These are phyloP conservation scores for Fusarium napiforme DNA, from an alignment of 2,329 filamentous ascomycete species.

Conservation along the genomic window DNA sequence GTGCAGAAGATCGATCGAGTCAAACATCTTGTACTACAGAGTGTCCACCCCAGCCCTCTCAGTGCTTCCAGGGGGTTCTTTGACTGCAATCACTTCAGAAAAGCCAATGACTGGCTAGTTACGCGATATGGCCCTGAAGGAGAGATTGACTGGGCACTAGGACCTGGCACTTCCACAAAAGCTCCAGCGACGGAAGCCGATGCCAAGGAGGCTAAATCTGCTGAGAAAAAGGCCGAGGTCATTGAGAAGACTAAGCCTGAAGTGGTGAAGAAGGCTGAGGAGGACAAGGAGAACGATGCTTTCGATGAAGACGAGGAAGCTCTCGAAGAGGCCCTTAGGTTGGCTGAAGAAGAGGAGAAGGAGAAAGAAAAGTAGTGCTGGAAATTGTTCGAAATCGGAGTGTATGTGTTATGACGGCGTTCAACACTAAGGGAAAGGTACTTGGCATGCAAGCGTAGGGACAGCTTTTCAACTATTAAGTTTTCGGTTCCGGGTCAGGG, in stretches of 20 bases:
- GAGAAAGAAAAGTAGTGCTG: conserved; percentile 31
- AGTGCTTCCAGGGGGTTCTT: conserved; percentile 87
- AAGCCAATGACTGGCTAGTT: conserved; percentile 86
- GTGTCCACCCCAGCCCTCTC: conserved; percentile 92
- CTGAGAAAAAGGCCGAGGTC: conserved; percentile 43
- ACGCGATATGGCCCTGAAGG: conserved; percentile 81
- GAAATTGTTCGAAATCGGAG: conserved; percentile 4
- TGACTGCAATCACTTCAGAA: conserved; percentile 82
- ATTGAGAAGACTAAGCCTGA: conserved; percentile 36
- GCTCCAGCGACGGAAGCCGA: conserved; percentile 38
- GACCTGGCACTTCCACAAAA: conserved; percentile 51
- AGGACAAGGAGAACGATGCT: conserved; percentile 45
- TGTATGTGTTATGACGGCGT: conserved; percentile 33
- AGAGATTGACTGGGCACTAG: conserved; percentile 85
- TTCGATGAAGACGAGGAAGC: conserved; percentile 51
- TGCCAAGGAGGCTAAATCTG: conserved; percentile 34
- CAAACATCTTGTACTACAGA: conserved; percentile 84
- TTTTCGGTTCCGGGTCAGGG: conserved; percentile 13
- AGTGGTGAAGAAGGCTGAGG: conserved; percentile 23
- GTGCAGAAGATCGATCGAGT: conserved; percentile 77
- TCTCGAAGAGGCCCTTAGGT: conserved; percentile 50
- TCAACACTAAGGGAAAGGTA: conserved; percentile 21
- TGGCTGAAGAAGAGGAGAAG: conserved; percentile 46
- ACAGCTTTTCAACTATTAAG: conserved; percentile 11
- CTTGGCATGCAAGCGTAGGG: conserved; percentile 7